Base-by-base conservation (phyloP, 495 filamentous ascomycete genomes). In the Penicillium soppii region DNA sequence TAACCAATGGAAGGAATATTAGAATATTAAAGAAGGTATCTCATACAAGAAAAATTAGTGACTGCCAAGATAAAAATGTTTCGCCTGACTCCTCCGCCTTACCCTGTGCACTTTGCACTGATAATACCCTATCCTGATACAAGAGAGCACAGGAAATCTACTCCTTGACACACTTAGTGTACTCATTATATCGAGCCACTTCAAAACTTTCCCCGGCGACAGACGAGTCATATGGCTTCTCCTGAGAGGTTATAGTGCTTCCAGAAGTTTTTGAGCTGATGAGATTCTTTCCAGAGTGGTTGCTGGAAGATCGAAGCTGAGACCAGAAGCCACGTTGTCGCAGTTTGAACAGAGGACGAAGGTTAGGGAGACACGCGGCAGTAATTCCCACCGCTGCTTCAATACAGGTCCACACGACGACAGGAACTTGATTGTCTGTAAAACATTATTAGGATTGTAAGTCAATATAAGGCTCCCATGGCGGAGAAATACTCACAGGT, bases 321-420 rank as follows among this genome's bases (percentile, higher is more conserved):
- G 58, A 56, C 61, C 61, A 65, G 58, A 65, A 65, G 16, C 53
- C 39, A 21, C 47, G 35, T 7, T 44, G 17, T 23, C 53, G 43
- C n/a, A 56, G n/a, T 10, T 50, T 52, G 49, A 66, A 63, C 22
- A 63, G 33, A 10, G 63, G 63, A 21, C 59, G 43, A 7, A 66
- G 53, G 36, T 66, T 66, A 2, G 63, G 60, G 1, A 66, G 53
- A 40, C 63, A 66, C 22, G 63, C 63, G 6, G 60, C 63, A 5
- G 59, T 49, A 30, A 66, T 66, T 16, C 54, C 60, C 0, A 66
- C 63, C 1, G 60, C 60, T 10, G 54, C 54, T 43, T 66, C 63
- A 16, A 52, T 44, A 36, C 63, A 66, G 12, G 63, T 66, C 63
- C 63, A 66, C 23, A 66, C 50, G 39, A 54, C 57, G 8, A 53